These are phyloP conservation scores for Chaetoscypha palmicola DNA, from an alignment of 2,329 filamentous ascomycete species.

Conservation along the genomic window DNA sequence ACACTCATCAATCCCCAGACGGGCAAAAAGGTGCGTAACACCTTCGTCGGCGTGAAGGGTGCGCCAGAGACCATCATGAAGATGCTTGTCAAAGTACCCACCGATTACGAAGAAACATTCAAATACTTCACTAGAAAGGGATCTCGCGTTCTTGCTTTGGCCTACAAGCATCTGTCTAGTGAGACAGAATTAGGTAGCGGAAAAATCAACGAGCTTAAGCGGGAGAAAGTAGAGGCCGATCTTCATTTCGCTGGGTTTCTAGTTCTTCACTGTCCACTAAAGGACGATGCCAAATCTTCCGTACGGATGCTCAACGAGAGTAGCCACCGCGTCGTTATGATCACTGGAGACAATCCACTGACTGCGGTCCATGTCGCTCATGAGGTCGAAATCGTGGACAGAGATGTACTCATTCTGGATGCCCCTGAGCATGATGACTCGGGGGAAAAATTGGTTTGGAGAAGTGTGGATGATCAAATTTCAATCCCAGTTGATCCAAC, in stretches of 20 bases:
- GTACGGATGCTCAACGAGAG: slow-evolving; percentile 98
- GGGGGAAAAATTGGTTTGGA: slow-evolving; percentile 82
- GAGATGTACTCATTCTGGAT: slow-evolving; percentile 89
- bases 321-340: slow-evolving; percentile 98
- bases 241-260: slow-evolving; percentile 91
- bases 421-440: slow-evolving; percentile 83
- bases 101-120: slow-evolving; percentile 93
- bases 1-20: slow-evolving; percentile 63
- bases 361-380: slow-evolving; percentile 93
- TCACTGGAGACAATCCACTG: slow-evolving; percentile 94
- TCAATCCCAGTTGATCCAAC: slow-evolving; percentile 80
- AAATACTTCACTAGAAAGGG: slow-evolving; percentile 97
- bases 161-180: slow-evolving; percentile 81
- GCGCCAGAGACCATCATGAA: slow-evolving; percentile 94
- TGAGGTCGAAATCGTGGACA: slow-evolving; percentile 95
- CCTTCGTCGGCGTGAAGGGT: slow-evolving; percentile 93
- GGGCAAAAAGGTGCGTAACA: slow-evolving; percentile 71
- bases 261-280: slow-evolving; percentile 89
- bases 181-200: slow-evolving; percentile 75
- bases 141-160: slow-evolving; percentile 86
- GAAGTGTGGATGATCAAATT: slow-evolving; percentile 84
- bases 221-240: slow-evolving; percentile 81
- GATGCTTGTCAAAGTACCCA: slow-evolving; percentile 77
- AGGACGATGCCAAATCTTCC: slow-evolving; percentile 89
- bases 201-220: slow-evolving; percentile 88